A percentile compares a stretch with the other conserved stretches of the same genome.
Evolutionary conservation across 176 grass and related monocot genomes (phyloP).

Genomic region (Aegilops umbellulata): DNA sequence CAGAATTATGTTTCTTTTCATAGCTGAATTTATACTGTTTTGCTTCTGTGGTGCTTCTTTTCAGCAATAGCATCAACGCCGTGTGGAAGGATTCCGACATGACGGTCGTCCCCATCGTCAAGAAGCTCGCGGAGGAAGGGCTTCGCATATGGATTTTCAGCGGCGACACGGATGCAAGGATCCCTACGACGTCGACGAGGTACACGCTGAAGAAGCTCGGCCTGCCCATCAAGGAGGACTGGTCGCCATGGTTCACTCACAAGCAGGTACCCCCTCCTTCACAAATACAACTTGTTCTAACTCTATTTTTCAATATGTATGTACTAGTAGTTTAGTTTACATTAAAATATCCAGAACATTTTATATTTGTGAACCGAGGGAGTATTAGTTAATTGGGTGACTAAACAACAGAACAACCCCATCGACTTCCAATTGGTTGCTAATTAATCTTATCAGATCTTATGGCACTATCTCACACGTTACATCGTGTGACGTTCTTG

Average conservation of each 20-base stretch:
- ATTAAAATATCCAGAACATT: too few relatives aligned
- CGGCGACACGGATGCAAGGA: conserved; percentile 50
- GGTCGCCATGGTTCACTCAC: conserved; percentile 44
- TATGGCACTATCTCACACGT: not conserved
- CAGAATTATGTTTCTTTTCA: not conserved
- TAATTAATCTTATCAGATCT: not conserved
- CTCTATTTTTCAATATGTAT: too few relatives aligned
- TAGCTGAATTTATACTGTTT: not conserved
- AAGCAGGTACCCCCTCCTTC: conserved; percentile 32
- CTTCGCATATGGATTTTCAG: conserved; percentile 58
- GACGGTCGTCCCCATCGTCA: conserved; percentile 44
- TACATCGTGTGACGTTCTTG: not conserved
- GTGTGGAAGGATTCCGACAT: conserved; percentile 41
- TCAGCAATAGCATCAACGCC: conserved; percentile 10
- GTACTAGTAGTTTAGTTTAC: too few relatives aligned
- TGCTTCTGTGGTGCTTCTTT: not conserved
- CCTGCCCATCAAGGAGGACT: conserved; percentile 36
- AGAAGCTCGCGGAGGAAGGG: conserved; percentile 43
- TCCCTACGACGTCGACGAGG: conserved; percentile 56
- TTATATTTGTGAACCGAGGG: too few relatives aligned
- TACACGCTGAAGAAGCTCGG: conserved; percentile 54
- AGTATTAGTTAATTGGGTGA: not conserved
- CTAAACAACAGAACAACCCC: not conserved
- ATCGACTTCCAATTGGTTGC: not conserved
- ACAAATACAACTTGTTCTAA: too few relatives aligned